Conservation (phyloP, 805 yeast species). For the Komagataella phaffii region DNA sequence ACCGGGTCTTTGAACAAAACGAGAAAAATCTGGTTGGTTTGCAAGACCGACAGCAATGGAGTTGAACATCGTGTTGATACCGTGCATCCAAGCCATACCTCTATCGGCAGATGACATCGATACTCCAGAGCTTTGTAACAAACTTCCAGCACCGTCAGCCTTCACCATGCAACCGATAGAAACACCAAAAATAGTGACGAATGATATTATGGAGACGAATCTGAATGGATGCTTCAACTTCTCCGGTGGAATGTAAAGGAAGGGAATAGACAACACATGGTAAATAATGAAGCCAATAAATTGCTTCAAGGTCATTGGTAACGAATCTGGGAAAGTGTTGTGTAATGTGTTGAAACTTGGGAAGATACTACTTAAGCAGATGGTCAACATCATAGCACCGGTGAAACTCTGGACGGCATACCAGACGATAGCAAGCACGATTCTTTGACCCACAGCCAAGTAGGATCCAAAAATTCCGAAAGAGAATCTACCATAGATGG, state of each 20-base stretch:
- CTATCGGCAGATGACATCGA: constrained; percentile 3
- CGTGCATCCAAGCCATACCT: constrained; percentile 29
- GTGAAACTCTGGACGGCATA: constrained; percentile 30
- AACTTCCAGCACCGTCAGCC: constrained; percentile 2
- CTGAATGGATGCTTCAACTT: constrained; percentile 10
- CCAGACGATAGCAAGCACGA: constrained; percentile 31
- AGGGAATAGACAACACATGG: constrained; percentile 27
- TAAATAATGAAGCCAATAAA: constrained; percentile 29
- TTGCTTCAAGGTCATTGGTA: constrained; percentile 25
- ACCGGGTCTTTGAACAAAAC: constrained; percentile 12
- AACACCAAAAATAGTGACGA: constrained; percentile 1
- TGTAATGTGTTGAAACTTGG: constrained; percentile 22
- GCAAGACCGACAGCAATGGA: constrained; percentile 25
- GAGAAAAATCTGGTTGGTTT: constrained; percentile 19
- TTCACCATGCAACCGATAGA: constrained; percentile 2
- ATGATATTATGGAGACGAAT: neutral
- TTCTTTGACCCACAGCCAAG: constrained; percentile 28
- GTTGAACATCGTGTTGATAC: constrained; percentile 25
- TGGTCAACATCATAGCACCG: constrained; percentile 29
- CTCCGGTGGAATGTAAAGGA: constrained; percentile 30
- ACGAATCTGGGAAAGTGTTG: constrained; percentile 23
- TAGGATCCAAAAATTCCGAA: constrained; percentile 34
- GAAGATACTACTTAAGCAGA: constrained; percentile 24
- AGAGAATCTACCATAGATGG: constrained; percentile 27
- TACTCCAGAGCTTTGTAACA: constrained; percentile 1